Percentiles rank a stretch among this genome's conserved stretches.
These are phyloP conservation scores for Mortierella sp. DNA, from an alignment of 371 early-diverging fungal genomes.

Conservation along the genomic window DNA sequence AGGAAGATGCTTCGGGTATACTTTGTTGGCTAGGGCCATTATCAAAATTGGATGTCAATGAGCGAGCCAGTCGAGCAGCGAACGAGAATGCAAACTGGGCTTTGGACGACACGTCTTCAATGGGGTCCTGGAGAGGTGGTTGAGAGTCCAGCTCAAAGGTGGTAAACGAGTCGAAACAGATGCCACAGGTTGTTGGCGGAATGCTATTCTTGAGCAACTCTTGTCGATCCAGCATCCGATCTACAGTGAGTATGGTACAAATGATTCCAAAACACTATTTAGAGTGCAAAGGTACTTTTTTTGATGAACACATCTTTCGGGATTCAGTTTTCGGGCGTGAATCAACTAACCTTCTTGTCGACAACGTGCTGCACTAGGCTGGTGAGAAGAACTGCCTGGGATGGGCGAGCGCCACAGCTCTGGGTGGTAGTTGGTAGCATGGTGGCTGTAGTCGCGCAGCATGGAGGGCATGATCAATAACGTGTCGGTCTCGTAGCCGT, in stretches of 20 bases:
- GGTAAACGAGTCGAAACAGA: constrained; percentile 46
- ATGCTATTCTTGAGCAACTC: constrained; percentile 45
- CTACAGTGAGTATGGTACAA: constrained; percentile 19
- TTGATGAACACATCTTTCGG: too few species aligned
- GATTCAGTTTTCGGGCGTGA: too few species aligned
- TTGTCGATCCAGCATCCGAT: constrained; percentile 40
- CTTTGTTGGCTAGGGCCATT: constrained; percentile 2
- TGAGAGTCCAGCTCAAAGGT: constrained; percentile 34
- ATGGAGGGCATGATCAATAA: constrained; percentile 49
- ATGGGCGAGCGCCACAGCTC: constrained; percentile 44
- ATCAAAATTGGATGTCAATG: constrained; percentile 12
- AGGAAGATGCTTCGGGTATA: constrained; percentile 2
- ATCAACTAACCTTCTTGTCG: constrained; percentile 38
- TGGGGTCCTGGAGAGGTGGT: constrained; percentile 4
- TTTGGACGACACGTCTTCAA: constrained; percentile 1
- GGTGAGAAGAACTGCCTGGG: constrained; percentile 17
- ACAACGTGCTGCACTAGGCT: constrained; percentile 13
- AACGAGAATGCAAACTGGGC: constrained; percentile 33
- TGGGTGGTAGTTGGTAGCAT: constrained; percentile 52
- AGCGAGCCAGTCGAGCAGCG: constrained; percentile 34
- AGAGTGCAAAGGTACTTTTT: too few species aligned
- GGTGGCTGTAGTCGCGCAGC: constrained; percentile 51
- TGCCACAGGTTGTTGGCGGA: constrained; percentile 48
- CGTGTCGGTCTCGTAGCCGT: constrained; percentile 45
- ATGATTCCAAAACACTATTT: too few species aligned